These are phyloP conservation scores for Groenewaldozyma salmanticensis DNA, from an alignment of 805 yeast species.

Conservation along the genomic window DNA sequence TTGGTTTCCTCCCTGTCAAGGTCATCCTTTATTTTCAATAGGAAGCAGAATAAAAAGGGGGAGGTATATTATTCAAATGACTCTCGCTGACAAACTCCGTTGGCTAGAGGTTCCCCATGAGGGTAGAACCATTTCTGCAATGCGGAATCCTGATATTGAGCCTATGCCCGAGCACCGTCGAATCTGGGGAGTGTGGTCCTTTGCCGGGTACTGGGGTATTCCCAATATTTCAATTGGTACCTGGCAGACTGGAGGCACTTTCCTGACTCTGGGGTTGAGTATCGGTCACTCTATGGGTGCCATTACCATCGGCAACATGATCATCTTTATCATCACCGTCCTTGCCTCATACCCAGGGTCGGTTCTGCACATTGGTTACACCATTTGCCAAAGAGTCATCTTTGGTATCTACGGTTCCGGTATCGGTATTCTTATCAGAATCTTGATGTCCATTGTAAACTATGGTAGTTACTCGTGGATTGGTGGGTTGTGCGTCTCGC, in stretches of 20 bases:
- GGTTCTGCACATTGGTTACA: conserved; percentile 35
- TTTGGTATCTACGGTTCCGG: conserved; percentile 40
- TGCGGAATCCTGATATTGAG: conserved; percentile 29
- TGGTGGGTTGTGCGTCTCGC: conserved; percentile 36
- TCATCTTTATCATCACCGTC: conserved; percentile 33
- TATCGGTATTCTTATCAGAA: conserved; percentile 24
- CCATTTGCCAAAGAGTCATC: conserved; percentile 35
- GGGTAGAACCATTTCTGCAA: conserved; percentile 3
- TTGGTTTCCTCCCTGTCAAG: no score
- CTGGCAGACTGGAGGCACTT: conserved; percentile 35
- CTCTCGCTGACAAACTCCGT: neutral
- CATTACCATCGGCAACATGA: conserved; percentile 33
- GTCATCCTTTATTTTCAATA: no score
- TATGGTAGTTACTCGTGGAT: conserved; percentile 37
- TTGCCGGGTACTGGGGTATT: conserved; percentile 20
- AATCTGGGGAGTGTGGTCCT: conserved; percentile 38
- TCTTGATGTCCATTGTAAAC: conserved; percentile 38
- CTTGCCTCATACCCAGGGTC: conserved; percentile 40
- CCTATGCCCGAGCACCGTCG: conserved; percentile 38
- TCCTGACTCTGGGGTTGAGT: conserved; percentile 35
- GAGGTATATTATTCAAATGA: neutral
- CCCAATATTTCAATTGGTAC: conserved; percentile 31
- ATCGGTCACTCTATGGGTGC: conserved; percentile 39
- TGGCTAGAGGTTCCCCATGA: neutral
- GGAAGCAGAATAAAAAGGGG: no score